Evolutionary conservation across 2,329 filamentous ascomycete species (phyloP), one percentile per base, ranked within the genome.

Genomic region (Pyrenochaeta sp.): DNA sequence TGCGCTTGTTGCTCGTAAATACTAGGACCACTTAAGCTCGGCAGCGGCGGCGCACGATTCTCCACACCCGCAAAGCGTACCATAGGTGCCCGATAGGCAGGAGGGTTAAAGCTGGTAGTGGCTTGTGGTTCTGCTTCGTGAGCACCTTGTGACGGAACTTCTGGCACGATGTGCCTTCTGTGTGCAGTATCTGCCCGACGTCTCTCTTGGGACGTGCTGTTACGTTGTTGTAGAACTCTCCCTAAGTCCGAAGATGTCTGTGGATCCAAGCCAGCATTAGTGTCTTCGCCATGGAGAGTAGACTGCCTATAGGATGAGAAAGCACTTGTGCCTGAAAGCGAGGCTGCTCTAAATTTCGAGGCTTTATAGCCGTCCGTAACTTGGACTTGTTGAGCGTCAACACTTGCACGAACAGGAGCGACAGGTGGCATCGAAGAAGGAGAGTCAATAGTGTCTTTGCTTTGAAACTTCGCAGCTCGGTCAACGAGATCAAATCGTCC

Each of bases 1-100:
- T 63, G 58, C 44, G 57, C 65, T 55, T 75, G 74, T 45, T 67
- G 67, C 50, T 69, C 66, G 54, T 74, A 75, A 10, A 74, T 65
- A 43, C 64, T 65, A 9, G 56, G 62, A 1, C 65, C 63, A 39
- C 58, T 51, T 32, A 67, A 64, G 30, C 50, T 67, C 1, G 59
- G 55, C 28, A 61, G 34, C 12, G 30, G 34, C 15, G 56, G 63
- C 15, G 36, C 37, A n/a, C 46, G 50, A 44, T 39, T n/a, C 15
- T 57, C 34, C 49, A 59, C 22, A 42, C 54, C 45, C 24, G 52
- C 22, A 51, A 58, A 71, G 2, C 61, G 65, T 39, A 72, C 65
- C 10, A 52, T 65, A 12, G 66, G 58, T 25, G 50, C 30, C 30
- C 57, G 64, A 27, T 54, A 52, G 24, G 44, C 48, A 13, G 30